Evolutionary conservation across 495 filamentous ascomycete genomes (phyloP).

Genomic region (Cudoniella acicularis): DNA sequence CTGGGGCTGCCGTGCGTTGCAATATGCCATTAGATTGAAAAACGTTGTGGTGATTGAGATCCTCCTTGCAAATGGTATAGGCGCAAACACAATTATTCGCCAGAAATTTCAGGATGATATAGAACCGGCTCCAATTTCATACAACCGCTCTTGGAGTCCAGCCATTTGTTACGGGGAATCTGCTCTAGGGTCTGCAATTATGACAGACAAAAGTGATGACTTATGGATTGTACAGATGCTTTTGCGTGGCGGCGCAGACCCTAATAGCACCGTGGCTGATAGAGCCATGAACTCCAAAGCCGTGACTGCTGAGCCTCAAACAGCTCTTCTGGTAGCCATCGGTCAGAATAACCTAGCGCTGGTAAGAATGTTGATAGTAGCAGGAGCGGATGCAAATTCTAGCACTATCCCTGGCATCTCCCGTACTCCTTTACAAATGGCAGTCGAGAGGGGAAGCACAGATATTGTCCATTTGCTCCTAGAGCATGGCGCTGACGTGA

Average conservation of each 20-base stretch:
- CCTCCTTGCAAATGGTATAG: too few species aligned
- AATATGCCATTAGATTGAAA: too few species aligned
- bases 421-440: background rate
- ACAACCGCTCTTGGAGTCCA: too few species aligned
- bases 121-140: too few species aligned
- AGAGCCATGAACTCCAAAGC: too few species aligned
- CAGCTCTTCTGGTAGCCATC: background rate
- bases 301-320: background rate
- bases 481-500: slow-evolving; percentile 8
- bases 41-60: too few species aligned
- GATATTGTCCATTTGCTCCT: background rate
- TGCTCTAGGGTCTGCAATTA: slow-evolving; percentile 11
- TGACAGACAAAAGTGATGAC: slow-evolving; percentile 1
- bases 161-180: too few species aligned
- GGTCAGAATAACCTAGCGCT: background rate
- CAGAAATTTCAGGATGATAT: too few species aligned
- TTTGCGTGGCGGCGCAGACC: slow-evolving; percentile 4
- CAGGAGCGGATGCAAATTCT: background rate
- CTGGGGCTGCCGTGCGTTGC: too few species aligned
- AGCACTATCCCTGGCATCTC: background rate
- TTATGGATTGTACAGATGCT: slow-evolving; percentile 4
- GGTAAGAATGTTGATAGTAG: background rate
- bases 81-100: too few species aligned
- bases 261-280: too few species aligned
- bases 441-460: too few species aligned